Evolutionary conservation across 2,329 filamentous ascomycete genomes (phyloP), one percentile per base, ranked within the genome.

Genomic region (Calonectria ilicicola): DNA sequence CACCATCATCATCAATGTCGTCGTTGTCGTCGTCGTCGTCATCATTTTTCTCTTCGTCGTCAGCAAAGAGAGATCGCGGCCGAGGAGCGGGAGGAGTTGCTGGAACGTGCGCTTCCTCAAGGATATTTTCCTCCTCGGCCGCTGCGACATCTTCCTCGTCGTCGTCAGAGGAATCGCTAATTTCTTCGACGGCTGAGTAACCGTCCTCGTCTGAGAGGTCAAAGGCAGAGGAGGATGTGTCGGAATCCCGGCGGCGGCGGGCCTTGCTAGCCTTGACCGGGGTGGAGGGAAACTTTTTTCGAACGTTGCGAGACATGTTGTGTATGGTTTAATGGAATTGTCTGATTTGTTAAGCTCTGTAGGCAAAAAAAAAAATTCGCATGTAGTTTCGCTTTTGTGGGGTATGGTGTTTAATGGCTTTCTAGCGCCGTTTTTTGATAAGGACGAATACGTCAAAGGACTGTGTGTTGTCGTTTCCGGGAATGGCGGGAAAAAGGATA

Each of bases 121-220:
- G 87, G 74, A 96, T 94, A 77, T 93, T 91, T 82, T 92, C 89
- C 86, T 95, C 94, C 89, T 97, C 94, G 86, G 91, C 89, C 87
- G 92, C 91, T 80, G 93, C 90, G 69, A 96, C 91, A 87, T 94
- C 91, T 76, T 94, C 91, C 83, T 96, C 93, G 82, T 96, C 94
- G 75, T 95, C 93, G 74, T 96, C 90, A 67, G 90, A 94, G 14
- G 91, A 93, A 78, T 96, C 94, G 77, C 91, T 94, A 73, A 97
- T 93, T 64, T 95, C 91, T 81, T 96, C 94, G 72, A 97, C 93
- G 44, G 89, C 93, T 2, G 92, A 93, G 82, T 95, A 95, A 69
- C 91, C 93, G 66, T 89, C 91, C 64, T 95, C 93, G 72, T 95
- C 93, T 72, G 93, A 93, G 7, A 91, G 85, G 78, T 90, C 85